A percentile compares a stretch with the other conserved stretches of the same genome.
These are phyloP conservation scores for Allodekkera sacchari DNA, from an alignment of 805 yeast species.

Conservation along the genomic window DNA sequence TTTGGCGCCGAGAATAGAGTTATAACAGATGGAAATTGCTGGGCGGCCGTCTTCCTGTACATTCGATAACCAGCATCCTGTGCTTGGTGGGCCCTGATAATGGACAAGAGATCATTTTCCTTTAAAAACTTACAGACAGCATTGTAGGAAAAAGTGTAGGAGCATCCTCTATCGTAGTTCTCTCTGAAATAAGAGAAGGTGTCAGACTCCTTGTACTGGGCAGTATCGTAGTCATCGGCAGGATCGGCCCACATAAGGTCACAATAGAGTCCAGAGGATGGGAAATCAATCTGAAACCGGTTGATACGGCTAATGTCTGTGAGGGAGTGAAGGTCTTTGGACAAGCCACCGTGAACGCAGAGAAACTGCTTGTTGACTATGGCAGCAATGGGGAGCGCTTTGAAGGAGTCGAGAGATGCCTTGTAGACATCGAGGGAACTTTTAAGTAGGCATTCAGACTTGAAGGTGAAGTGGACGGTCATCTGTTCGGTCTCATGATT, in stretches of 20 bases:
- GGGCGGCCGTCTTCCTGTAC: constrained; percentile 74
- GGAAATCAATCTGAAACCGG: constrained; percentile 80
- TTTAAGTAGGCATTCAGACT: constrained; percentile 82
- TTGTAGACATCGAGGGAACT: constrained; percentile 60
- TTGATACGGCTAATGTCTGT: constrained; percentile 63
- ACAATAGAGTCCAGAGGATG: constrained; percentile 89
- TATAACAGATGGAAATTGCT: constrained; percentile 84
- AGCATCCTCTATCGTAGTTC: constrained; percentile 78
- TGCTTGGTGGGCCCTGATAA: constrained; percentile 94
- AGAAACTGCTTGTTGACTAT: constrained; percentile 89
- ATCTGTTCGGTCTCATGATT: constrained; percentile 93
- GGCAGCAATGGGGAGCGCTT: constrained; percentile 86
- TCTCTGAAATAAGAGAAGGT: constrained; percentile 33
- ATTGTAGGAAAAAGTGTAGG: constrained; percentile 77
- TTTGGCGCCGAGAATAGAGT: constrained; percentile 95
- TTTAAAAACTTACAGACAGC: constrained; percentile 77
- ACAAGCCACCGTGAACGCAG: constrained; percentile 94
- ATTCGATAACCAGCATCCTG: constrained; percentile 96
- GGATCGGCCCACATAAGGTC: constrained; percentile 97
- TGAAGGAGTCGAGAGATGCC: constrained; percentile 69
- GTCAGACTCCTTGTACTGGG: constrained; percentile 24
- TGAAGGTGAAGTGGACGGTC: constrained; percentile 90
- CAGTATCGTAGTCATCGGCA: constrained; percentile 70
- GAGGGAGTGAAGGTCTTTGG: constrained; percentile 69
- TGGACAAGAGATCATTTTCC: constrained; percentile 68